Evolutionary conservation across 2,329 filamentous ascomycete species (phyloP), one percentile per base, ranked within the genome.

Genomic region (Paraphoma sp.): DNA sequence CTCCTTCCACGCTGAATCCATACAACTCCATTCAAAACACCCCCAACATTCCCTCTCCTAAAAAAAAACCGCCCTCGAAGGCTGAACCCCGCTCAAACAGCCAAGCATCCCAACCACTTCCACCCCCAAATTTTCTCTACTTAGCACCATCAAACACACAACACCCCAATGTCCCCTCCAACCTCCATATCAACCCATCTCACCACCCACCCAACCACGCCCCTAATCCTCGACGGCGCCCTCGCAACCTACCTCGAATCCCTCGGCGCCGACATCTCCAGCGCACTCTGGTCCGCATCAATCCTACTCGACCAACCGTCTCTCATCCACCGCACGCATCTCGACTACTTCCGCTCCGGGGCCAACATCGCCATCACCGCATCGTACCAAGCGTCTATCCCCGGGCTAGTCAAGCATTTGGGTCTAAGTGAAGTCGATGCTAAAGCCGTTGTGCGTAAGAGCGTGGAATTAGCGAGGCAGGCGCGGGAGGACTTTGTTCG

Each of bases 331-430:
- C 60, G 73, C 59, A 75, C 81, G 5, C 81, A 83, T 63, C 61
- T 75, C 17, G 76, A 79, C 58, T 82, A 81, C 65, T 82, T 71
- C 65, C 61, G 67, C 6, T 73, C 79, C 10, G 80, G 80, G 36
- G 79, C 80, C n/a, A 71, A 80, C 48, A 68, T 82, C 29, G 80
- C 78, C 10, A 82, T 80, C 62, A 82, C 81, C 31, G 74, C 80
- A 5, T 80, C 76, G 12, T 83, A 83, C 58, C 81, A 83, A 66
- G 79, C 81, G 2, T 77, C 76, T n/a, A 63, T 76, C 6, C 67
- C 67, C 2, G 81, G 81, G 6, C 65, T 83, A 5, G 45, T 59
- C 10, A 64, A 78, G 30, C 76, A 82, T 48, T 65, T 80, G 10
- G 59, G 59, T 1, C 41, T 80, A 33, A 63, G 53, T 33, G 68